Base-by-base conservation (phyloP, 2,329 filamentous ascomycete species). In the Cladophialophora immunda region DNA sequence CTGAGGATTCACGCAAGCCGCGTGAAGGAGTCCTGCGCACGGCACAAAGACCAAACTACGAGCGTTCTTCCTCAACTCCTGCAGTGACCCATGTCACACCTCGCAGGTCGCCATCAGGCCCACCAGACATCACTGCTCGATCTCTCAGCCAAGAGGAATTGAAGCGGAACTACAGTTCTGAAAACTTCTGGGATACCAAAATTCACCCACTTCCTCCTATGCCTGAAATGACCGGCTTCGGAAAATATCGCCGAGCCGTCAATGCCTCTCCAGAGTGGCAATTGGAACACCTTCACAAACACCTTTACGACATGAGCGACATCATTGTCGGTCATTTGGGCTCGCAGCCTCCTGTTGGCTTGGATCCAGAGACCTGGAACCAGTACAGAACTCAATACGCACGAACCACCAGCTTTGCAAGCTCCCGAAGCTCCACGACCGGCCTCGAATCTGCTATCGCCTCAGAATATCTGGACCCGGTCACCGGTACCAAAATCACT, bases 181-280 rank as follows among this genome's bases (percentile, higher is more conserved):
- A 68, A 34, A 68, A 65, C 55, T 52, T 68, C 52, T 71, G 72
- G 67, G 59, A 68, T 30, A 58, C 62, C 55, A 30, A 65, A 30
- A 58, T 58, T n/a, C 57, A 68, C 19, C 64, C 64, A 15, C 27
- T 72, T 15, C 66, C 69, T 11, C 69, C 70, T 9, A 36, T 72
- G 63, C 66, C 62, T 8, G 25, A 66, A 30, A 69, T 72, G 68
- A 70, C 60, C 15, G 72, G 72, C n/a, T 62, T 70, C 41, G 70
- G 70, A 34, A 68, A 66, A 41, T 74, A 70, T 60, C 65, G 72
- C 58, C 65, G 63, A 29, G 65, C 72, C 4, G 62, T 66, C 30
- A 60, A 69, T 61, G 71, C 70, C 3, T 59, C 69, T n/a, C 58
- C 66, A 4, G 52, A 71, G n/a, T 71, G 68, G 65, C 68, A 71